Evolutionary conservation across 2,329 filamentous ascomycete species (phyloP).

Genomic region (Botrytis galanthina): DNA sequence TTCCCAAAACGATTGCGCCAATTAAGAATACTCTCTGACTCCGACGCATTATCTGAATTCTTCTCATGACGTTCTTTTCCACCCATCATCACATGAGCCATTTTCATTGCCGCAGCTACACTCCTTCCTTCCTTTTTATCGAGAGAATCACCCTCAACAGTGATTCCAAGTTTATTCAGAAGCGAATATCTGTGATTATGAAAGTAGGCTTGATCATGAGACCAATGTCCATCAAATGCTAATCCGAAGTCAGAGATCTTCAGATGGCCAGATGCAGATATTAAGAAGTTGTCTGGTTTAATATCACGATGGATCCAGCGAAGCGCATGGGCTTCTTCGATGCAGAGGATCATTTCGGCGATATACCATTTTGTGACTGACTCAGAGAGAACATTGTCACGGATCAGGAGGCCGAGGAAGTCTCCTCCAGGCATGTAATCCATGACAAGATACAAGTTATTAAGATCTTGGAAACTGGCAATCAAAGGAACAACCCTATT

Average conservation of each 20-base stretch:
- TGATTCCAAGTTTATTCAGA: slow-evolving; percentile 71
- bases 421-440: slow-evolving; percentile 98
- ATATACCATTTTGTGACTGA: slow-evolving; percentile 79
- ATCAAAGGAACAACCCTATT: slow-evolving; percentile 79
- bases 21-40: slow-evolving; percentile 54
- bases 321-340: slow-evolving; percentile 87
- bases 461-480: slow-evolving; percentile 82
- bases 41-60: slow-evolving; percentile 32
- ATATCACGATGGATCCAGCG: slow-evolving; percentile 93
- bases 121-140: slow-evolving; percentile 59
- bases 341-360: slow-evolving; percentile 92
- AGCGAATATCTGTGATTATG: slow-evolving; percentile 78
- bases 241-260: slow-evolving; percentile 97
- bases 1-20: slow-evolving; percentile 70
- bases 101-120: slow-evolving; percentile 42
- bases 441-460: slow-evolving; percentile 90
- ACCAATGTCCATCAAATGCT: slow-evolving; percentile 93
- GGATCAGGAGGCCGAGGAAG: slow-evolving; percentile 81
- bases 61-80: slow-evolving; percentile 43
- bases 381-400: slow-evolving; percentile 80
- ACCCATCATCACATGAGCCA: slow-evolving; percentile 43
- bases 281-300: slow-evolving; percentile 96
- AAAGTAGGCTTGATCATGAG: slow-evolving; percentile 84
- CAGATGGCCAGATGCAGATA: slow-evolving; percentile 81
- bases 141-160: slow-evolving; percentile 69